These are phyloP conservation scores for Powellomyces hirtus DNA, from an alignment of 192 early-diverging fungal species.

Conservation along the genomic window DNA sequence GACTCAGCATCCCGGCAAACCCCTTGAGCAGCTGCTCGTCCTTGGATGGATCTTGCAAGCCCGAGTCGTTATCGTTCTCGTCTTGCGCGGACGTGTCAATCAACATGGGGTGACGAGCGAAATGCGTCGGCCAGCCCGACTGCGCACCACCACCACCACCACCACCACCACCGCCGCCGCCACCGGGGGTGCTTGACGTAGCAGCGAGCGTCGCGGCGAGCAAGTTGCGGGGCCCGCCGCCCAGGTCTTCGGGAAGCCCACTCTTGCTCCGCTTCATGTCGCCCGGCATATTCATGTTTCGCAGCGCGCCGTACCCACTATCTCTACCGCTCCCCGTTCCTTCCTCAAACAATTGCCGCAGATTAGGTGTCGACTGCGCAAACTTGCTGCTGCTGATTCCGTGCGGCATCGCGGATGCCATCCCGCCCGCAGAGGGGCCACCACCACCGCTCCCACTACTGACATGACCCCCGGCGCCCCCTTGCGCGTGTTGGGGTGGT, in stretches of 20 bases:
- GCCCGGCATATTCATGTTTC: background rate
- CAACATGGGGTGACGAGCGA: slow-evolving; percentile 3
- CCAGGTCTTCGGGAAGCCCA: background rate
- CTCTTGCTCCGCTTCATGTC: slow-evolving; percentile 19
- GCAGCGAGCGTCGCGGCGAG: slow-evolving; percentile 27
- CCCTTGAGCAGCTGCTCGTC: slow-evolving; percentile 20
- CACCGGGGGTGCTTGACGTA: background rate
- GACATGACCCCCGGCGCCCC: background rate
- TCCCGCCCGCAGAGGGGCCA: background rate
- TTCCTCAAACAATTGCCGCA: slow-evolving; percentile 47
- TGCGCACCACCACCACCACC: background rate
- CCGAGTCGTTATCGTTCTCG: slow-evolving; percentile 8
- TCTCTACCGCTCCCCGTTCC: slow-evolving; percentile 9
- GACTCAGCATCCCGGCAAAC: slow-evolving; percentile 31
- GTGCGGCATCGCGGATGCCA: background rate
- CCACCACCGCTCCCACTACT: background rate
- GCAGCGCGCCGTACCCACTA: background rate
- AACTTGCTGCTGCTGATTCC: slow-evolving; percentile 14
- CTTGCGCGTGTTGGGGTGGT: background rate
- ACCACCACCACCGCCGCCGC: too few species aligned
- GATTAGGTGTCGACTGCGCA: slow-evolving; percentile 39
- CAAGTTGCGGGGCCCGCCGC: background rate
- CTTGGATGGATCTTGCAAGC: slow-evolving; percentile 15
- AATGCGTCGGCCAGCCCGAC: background rate
- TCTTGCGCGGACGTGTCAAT: slow-evolving; percentile 7